Evolutionary conservation across 345 rosid species (phyloP), one percentile per base, ranked within the genome.

Genomic region (Boechera divaricarpa): DNA sequence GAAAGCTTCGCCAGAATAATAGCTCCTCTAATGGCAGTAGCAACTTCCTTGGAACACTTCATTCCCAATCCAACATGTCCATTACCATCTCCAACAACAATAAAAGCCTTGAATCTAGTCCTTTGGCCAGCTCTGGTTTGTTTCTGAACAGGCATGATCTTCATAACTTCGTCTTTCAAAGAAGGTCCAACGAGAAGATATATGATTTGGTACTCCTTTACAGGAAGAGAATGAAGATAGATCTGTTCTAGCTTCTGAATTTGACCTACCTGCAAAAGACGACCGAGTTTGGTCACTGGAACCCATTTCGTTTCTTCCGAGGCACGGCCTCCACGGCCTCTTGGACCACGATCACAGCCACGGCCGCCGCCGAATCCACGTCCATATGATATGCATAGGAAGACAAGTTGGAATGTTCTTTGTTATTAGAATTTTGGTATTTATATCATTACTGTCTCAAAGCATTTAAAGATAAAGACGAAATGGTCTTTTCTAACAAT

Each of bases 101-200:
- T 16, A 16, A 16, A 16, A 16, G 16, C 16, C 87, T 89, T 89
- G 87, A 90, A 90, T 28, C 92, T 76, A 4, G 91, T 90, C 6
- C 96, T 67, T 73, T 88, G 92, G 0, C 92, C 93, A 42, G 92
- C 94, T 12, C 94, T 81, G 4, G 92, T 89, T 71, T 91, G 95
- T 38, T 91, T 90, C 89, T 89, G 97, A 24, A 89, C 93, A 0
- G 97, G 93, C 76, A 87, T 87, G 76, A 90, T 92, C 76, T 90
- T 90, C 97, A 92, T 90, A 18, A 92, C 97, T 80, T 92, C 96
- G 9, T 92, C 97, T 76, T 90, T 92, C 69, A 92, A 72, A 6
- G 86, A 65, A 0, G 89, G 90, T 5, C 89, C 93, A 3, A 86
- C 82, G 1, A 92, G 87, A 5, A 75, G 73, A 82, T 90, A 96